These are phyloP conservation scores for Fomitiporia mediterranea DNA, from an alignment of 1,284 basidiomycete species.

Conservation along the genomic window DNA sequence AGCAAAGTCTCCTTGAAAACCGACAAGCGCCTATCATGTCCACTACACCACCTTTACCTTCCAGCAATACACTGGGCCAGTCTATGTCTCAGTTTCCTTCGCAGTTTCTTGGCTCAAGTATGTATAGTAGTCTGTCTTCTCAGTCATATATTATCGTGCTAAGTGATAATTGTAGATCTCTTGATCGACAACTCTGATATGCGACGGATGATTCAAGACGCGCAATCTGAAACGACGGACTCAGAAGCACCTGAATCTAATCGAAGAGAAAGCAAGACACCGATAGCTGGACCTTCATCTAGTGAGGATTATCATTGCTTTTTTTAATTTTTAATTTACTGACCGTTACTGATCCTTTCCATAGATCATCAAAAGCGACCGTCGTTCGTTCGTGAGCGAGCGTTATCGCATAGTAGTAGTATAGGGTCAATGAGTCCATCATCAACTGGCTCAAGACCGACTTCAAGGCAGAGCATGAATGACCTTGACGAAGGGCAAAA, in stretches of 20 bases:
- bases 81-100: conserved; percentile 46
- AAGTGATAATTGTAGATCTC: conserved; percentile 44
- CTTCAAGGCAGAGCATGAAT: conserved; percentile 29
- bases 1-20: not conserved
- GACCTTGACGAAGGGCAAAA: conserved; percentile 35
- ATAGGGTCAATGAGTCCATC: not conserved
- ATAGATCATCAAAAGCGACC: conserved; percentile 9
- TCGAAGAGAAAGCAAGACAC: not conserved
- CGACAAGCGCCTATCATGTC: conserved; percentile 18
- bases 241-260: conserved; percentile 4
- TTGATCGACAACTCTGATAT: conserved; percentile 70
- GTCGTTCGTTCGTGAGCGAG: conserved; percentile 5
- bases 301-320: not conserved
- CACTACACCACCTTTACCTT: conserved; percentile 42
- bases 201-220: conserved; percentile 57
- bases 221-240: conserved; percentile 39
- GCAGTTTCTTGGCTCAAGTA: conserved; percentile 42
- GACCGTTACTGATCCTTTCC: not conserved
- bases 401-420: conserved; percentile 12
- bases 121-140: conserved; percentile 26
- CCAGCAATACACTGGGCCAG: conserved; percentile 46
- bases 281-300: conserved; percentile 5
- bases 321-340: not conserved
- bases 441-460: conserved; percentile 32
- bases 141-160: not conserved